phyloP scores from a whole-genome alignment of 352 stramenopile species.

The Peronosclerospora sorghi region DNA sequence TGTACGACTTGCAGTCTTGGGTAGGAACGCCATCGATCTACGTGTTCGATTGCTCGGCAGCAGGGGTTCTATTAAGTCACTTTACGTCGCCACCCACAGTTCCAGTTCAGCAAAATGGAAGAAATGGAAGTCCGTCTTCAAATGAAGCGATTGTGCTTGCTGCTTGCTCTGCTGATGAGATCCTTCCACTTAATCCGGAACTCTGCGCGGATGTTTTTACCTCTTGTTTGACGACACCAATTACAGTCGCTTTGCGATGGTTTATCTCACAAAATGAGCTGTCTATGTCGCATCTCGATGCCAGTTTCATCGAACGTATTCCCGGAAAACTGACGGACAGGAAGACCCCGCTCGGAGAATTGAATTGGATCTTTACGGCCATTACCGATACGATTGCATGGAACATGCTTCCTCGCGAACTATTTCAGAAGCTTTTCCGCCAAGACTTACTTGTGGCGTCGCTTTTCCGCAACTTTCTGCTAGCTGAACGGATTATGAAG shows the following conservation, averaged over 20 bases:
- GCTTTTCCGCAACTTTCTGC: slow-evolving; percentile 97
- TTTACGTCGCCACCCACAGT: slow-evolving; percentile 55
- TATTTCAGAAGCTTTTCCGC: slow-evolving; percentile 99
- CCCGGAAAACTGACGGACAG: slow-evolving; percentile 89
- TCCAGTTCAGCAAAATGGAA: slow-evolving; percentile 7
- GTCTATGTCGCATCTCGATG: slow-evolving; percentile 79
- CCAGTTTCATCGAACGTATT: slow-evolving; percentile 82
- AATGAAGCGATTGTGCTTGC: slow-evolving; percentile 95
- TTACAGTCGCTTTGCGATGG: slow-evolving; percentile 96
- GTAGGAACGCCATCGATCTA: slow-evolving; percentile 91
- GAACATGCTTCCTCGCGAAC: slow-evolving; percentile 92
- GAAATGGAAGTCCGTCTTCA: slow-evolving; percentile 16
- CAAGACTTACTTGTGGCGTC: slow-evolving; percentile 97
- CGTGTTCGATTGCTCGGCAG: slow-evolving; percentile 96
- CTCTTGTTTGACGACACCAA: slow-evolving; percentile 97
- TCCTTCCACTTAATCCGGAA: slow-evolving; percentile 93
- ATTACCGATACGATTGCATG: slow-evolving; percentile 99
- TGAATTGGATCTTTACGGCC: slow-evolving; percentile 99
- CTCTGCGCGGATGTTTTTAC: slow-evolving; percentile 99
- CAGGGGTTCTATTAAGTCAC: slow-evolving; percentile 92
- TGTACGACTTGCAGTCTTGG: slow-evolving; percentile 93
- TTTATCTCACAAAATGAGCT: slow-evolving; percentile 92
- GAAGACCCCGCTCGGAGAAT: slow-evolving; percentile 91
- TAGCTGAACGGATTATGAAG: slow-evolving; percentile 96
- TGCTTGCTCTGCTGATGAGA: slow-evolving; percentile 89